A percentile compares a stretch with the other conserved stretches of the same genome.
These are phyloP conservation scores for Boletus subcaerulescens DNA, from an alignment of 768 basidiomycete genomes.

Conservation along the genomic window DNA sequence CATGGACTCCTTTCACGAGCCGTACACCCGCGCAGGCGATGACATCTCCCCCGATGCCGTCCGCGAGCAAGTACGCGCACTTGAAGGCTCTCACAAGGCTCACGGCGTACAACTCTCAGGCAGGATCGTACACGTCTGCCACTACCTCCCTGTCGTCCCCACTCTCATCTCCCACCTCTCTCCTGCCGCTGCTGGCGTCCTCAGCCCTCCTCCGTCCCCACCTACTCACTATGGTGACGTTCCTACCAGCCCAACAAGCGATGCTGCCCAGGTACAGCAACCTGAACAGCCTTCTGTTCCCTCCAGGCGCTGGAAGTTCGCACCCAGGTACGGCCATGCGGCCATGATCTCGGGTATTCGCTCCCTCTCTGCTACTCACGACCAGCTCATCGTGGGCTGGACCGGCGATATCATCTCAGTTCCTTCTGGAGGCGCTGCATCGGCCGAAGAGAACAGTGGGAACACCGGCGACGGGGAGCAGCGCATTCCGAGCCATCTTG, in stretches of 20 bases:
- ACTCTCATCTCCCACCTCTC: constrained; percentile 47
- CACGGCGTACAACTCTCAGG: constrained; percentile 78
- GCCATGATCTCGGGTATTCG: constrained; percentile 95
- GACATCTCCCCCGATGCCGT: constrained; percentile 71
- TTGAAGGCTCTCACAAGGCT: constrained; percentile 69
- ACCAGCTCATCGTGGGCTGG: constrained; percentile 93
- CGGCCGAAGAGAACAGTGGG: constrained; percentile 25
- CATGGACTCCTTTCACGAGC: constrained; percentile 76
- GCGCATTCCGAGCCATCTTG: constrained; percentile 43
- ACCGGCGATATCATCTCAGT: constrained; percentile 77
- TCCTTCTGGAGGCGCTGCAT: constrained; percentile 29
- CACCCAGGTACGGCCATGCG: constrained; percentile 82
- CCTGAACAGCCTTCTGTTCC: constrained; percentile 16
- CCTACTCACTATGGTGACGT: constrained; percentile 55
- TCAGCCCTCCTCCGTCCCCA: constrained; percentile 78
- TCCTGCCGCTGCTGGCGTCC: constrained; percentile 43
- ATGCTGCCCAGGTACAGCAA: background rate
- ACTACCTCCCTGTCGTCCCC: constrained; percentile 79
- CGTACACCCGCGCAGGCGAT: constrained; percentile 61
- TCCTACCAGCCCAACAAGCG: constrained; percentile 32
- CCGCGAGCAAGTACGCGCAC: constrained; percentile 62
- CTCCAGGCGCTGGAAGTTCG: constrained; percentile 62
- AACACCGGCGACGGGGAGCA: constrained; percentile 25
- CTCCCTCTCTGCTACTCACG: constrained; percentile 76
- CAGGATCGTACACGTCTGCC: constrained; percentile 88